Percentiles rank a stretch among this genome's conserved stretches.
Conservation (phyloP, 305 asterid species). For the Stenogyne calaminthoides region DNA sequence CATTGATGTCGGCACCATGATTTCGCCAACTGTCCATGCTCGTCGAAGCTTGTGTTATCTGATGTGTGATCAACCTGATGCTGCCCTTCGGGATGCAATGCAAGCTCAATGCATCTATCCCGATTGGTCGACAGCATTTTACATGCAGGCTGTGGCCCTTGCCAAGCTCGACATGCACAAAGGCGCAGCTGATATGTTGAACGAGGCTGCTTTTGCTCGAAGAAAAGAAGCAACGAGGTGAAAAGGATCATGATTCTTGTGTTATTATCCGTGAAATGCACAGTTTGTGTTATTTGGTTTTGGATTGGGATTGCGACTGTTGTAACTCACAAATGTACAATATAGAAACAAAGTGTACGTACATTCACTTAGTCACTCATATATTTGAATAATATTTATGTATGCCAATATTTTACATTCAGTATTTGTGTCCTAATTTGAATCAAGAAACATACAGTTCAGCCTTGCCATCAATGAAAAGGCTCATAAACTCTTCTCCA, state of each 20-base stretch:
- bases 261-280: conserved; percentile 26
- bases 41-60: conserved; percentile 83
- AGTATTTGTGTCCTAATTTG: background rate
- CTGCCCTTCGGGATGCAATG: conserved; percentile 94
- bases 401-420: conserved; percentile 34
- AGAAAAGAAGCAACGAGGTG: conserved; percentile 74
- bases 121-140: conserved; percentile 92
- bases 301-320: conserved; percentile 36
- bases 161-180: conserved; percentile 94
- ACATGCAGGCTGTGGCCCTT: conserved; percentile 96
- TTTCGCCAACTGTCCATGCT: conserved; percentile 83
- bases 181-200: conserved; percentile 93
- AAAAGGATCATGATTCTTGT: conserved; percentile 39
- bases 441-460: conserved; percentile 65
- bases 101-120: conserved; percentile 89
- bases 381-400: conserved; percentile 25
- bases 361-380: conserved; percentile 6
- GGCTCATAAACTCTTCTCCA: conserved; percentile 99
- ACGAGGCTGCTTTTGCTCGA: conserved; percentile 84
- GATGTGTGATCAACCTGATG: conserved; percentile 90
- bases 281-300: conserved; percentile 39
- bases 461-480: conserved; percentile 92
- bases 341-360: conserved; percentile 34
- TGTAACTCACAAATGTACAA: conserved; percentile 42
- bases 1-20: conserved; percentile 90